Evolutionary conservation across 768 basidiomycete species (phyloP).

Genomic region (Kwoniella sp.): DNA sequence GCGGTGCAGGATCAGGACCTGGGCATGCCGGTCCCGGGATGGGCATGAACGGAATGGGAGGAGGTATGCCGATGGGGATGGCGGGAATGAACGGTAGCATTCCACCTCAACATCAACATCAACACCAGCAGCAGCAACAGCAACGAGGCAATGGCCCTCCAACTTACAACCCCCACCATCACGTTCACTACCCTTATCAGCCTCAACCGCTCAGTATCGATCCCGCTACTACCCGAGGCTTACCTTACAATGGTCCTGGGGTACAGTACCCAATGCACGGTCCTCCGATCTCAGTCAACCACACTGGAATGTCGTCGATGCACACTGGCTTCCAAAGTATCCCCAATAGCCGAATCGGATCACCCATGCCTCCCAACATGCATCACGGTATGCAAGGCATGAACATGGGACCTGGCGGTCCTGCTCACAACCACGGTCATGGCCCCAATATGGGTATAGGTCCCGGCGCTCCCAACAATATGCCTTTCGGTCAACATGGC

Average conservation of each 20-base stretch:
- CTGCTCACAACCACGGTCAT: constrained; percentile 7
- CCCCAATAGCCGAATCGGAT: constrained; percentile 22
- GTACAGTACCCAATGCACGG: constrained; percentile 36
- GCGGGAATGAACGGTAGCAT: constrained; percentile 28
- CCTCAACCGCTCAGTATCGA: constrained; percentile 41
- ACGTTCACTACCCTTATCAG: constrained; percentile 47
- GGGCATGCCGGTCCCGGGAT: constrained; percentile 8
- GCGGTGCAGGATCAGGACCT: constrained; percentile 4
- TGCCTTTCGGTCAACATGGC: constrained; percentile 12
- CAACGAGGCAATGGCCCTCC: constrained; percentile 25
- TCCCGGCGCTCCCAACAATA: constrained; percentile 12
- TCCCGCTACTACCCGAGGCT: constrained; percentile 31
- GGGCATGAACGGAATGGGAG: constrained; percentile 26
- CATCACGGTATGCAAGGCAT: constrained; percentile 25
- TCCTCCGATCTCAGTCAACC: constrained; percentile 34
- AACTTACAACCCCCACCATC: constrained; percentile 47
- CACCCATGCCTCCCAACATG: constrained; percentile 24
- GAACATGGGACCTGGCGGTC: constrained; percentile 27
- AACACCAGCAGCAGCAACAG: constrained; percentile 15
- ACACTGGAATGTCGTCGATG: constrained; percentile 41
- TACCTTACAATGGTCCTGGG: constrained; percentile 40
- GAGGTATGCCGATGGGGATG: constrained; percentile 21
- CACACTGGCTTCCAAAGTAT: constrained; percentile 25
- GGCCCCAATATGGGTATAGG: constrained; percentile 19
- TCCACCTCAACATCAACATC: constrained; percentile 24